Evolutionary conservation across 495 filamentous ascomycete genomes (phyloP).

Genomic region (Neurospora sp.): DNA sequence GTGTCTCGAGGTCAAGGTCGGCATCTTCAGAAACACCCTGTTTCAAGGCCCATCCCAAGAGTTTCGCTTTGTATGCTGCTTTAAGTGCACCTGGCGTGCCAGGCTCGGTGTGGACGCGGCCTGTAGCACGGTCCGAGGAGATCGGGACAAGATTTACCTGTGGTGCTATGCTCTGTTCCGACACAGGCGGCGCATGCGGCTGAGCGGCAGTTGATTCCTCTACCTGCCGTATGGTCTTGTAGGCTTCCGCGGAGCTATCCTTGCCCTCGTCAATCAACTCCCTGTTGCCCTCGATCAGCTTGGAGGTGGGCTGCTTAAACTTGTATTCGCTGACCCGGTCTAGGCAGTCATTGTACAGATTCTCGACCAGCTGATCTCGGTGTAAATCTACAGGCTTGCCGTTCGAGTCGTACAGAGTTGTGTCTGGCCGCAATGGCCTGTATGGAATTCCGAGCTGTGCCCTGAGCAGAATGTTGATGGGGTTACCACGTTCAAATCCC

Average conservation of each 20-base stretch:
- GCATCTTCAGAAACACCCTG: conserved; percentile 49
- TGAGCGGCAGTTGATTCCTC: conserved; percentile 48
- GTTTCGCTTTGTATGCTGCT: conserved; percentile 56
- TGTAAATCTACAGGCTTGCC: conserved; percentile 68
- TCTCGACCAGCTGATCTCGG: conserved; percentile 76
- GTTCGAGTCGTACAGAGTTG: conserved; percentile 82
- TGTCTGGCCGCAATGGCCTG: conserved; percentile 72
- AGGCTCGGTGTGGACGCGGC: conserved; percentile 47
- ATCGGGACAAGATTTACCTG: conserved; percentile 46
- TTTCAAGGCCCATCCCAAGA: conserved; percentile 74
- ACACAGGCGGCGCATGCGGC: conserved; percentile 33
- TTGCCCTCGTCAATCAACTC: conserved; percentile 74
- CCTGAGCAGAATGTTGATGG: conserved; percentile 78
- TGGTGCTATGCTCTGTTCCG: conserved; percentile 37
- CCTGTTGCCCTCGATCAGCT: conserved; percentile 74
- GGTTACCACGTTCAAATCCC: conserved; percentile 92
- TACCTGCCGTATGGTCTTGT: conserved; percentile 58
- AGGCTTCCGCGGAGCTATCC: conserved; percentile 61
- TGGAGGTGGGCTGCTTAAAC: conserved; percentile 53
- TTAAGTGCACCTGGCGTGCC: conserved; percentile 49
- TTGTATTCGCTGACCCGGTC: conserved; percentile 86
- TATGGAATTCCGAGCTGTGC: conserved; percentile 85
- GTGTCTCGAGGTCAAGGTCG: conserved; percentile 63
- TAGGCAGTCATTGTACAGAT: conserved; percentile 85
- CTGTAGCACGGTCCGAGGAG: conserved; percentile 48